These are phyloP conservation scores for Dunaliella primolecta DNA, from an alignment of 139 green algal genomes.

Conservation along the genomic window DNA sequence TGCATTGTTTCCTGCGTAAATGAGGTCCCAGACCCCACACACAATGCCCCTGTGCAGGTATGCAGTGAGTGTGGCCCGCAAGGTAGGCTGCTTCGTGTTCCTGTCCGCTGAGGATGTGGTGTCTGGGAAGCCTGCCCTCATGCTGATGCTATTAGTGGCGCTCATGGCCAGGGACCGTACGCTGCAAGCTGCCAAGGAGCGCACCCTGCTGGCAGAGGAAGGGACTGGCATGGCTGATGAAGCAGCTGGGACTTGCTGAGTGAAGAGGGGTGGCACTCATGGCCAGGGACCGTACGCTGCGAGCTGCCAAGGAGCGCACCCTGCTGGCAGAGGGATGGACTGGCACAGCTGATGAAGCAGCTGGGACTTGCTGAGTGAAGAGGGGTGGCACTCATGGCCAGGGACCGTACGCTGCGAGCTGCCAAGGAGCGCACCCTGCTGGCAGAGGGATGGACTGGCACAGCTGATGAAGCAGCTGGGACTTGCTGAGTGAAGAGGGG, in stretches of 20 bases:
- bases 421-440: neutral
- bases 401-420: slow-evolving; percentile 11
- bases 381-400: neutral
- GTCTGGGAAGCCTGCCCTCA: slow-evolving; percentile 39
- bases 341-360: too few species aligned
- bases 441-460: neutral
- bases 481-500: neutral
- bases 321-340: neutral
- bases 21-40: too few species aligned
- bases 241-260: neutral
- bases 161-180: slow-evolving; percentile 40
- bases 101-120: slow-evolving; percentile 45
- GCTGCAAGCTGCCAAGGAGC: neutral
- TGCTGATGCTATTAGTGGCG: slow-evolving; percentile 44
- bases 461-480: neutral
- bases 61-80: slow-evolving; percentile 36
- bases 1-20: too few species aligned
- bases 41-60: slow-evolving; percentile 20
- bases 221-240: too few species aligned
- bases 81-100: slow-evolving; percentile 55
- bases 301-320: neutral
- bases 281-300: slow-evolving; percentile 14
- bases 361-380: neutral
- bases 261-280: neutral
- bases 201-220: neutral